Evolutionary conservation across 441 rosid genomes (phyloP).

Genomic region (Bruguiera hainesii): DNA sequence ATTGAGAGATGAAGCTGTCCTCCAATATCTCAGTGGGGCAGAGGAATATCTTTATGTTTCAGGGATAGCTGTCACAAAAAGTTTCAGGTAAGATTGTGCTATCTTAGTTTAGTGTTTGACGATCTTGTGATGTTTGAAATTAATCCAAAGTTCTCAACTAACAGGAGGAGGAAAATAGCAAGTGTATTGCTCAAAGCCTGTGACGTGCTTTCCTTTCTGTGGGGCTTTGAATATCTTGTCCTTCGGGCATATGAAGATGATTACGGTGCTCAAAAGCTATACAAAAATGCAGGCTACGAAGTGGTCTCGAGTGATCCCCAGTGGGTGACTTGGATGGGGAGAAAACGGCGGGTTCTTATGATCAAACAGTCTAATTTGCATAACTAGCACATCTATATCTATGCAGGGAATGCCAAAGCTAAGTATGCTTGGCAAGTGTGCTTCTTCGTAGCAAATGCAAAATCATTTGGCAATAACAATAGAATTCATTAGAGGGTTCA

Average conservation of each 20-base stretch:
- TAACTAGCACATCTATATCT: not conserved
- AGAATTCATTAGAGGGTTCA: no score
- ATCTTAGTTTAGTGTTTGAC: not conserved
- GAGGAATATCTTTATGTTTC: constrained; percentile 80
- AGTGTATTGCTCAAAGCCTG: constrained; percentile 66
- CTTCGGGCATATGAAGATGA: constrained; percentile 83
- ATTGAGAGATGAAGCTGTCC: constrained; percentile 44
- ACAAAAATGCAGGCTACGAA: constrained; percentile 64
- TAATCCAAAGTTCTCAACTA: not conserved
- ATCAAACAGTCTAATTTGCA: constrained; percentile 35
- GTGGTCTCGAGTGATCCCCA: constrained; percentile 55
- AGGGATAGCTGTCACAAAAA: constrained; percentile 64
- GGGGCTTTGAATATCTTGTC: constrained; percentile 60
- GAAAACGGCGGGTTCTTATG: constrained; percentile 71
- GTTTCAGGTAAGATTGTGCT: constrained; percentile 40
- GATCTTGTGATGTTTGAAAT: not conserved
- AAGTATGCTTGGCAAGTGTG: no score
- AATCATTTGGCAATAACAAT: no score
- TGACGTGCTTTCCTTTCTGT: constrained; percentile 46
- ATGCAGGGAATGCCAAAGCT: no score
- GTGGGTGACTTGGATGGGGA: constrained; percentile 77
- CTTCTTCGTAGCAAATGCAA: no score
- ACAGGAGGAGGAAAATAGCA: constrained; percentile 72
- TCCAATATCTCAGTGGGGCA: constrained; percentile 46
- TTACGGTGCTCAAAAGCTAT: constrained; percentile 53